Base-by-base conservation (phyloP, 2,329 filamentous ascomycete genomes). In the Onygenales sp. region DNA sequence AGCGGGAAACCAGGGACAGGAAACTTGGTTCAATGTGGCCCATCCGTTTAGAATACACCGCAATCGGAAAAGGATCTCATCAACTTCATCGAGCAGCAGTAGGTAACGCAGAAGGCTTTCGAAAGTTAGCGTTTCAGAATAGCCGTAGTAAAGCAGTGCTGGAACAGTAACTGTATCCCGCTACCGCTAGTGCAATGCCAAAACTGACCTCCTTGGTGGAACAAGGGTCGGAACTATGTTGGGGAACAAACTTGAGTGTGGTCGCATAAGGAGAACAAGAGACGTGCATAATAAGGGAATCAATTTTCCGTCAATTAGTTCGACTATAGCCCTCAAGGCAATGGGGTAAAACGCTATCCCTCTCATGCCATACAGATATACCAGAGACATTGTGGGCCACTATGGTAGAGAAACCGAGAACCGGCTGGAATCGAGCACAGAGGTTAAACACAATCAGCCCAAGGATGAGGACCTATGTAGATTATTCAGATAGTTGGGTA, bases 61-160 rank as follows among this genome's bases (percentile, higher is more conserved):
- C 8, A 11, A 48, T 39, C 3, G 40, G 32, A 13, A 39, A 32
- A 14, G n/a, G 6, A 39, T n/a, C 1, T 8, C 34, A 4, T 49
- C 47, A 39, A 49, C 7, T 40, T n/a, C 47, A 40, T 13, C 34
- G 14, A 32, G 6, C 21, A 49, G 34, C n/a, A 14, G 13, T 6
- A 11, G 13, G 36, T 2, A 40, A 40, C 14, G 36, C 17, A 11
- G 21, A 31, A 11, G 17, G 6, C 36, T 21, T 17, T 31, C 17
- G 6, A 32, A 40, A n/a, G 14, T 40, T 21, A 31, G 36, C 47
- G 59, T 60, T 62, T 61, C 61, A 62, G 56, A 52, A 56, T 54
- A 31, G 34, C 39, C 42, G 56, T 57, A 46, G 58, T 58, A 57
- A 61, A 54, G 61, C 58, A 60, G 37, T 43, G 51, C 48, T 52